Percentiles rank a stretch among this genome's conserved stretches.
phyloP scores from a whole-genome alignment of 2,329 filamentous ascomycete genomes.

The Ceratocystiopsis brevicomis region DNA sequence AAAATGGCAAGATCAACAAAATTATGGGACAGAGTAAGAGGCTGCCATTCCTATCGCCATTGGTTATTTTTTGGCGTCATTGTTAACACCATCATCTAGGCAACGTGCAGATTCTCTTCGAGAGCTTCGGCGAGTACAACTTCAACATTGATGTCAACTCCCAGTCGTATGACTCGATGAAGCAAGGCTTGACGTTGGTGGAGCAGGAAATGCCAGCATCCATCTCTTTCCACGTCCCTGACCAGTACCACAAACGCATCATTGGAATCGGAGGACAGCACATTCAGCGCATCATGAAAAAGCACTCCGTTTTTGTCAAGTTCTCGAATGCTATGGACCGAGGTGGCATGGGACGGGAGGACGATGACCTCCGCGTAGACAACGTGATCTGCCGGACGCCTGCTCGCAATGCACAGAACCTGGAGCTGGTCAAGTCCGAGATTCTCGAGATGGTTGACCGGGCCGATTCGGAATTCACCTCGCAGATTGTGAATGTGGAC shows the following conservation, averaged over 20 bases:
- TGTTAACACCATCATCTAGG: conserved; percentile 20
- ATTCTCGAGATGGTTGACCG: conserved; percentile 99
- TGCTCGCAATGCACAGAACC: conserved; percentile 86
- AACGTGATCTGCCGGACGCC: conserved; percentile 98
- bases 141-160: conserved; percentile 98
- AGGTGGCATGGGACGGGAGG: conserved; percentile 76
- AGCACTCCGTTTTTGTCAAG: conserved; percentile 98
- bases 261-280: conserved; percentile 97
- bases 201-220: conserved; percentile 99
- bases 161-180: conserved; percentile 80
- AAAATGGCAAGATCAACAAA: conserved; percentile 99
- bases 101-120: conserved; percentile 97
- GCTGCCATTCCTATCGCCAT: neutral
- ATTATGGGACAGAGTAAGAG: conserved; percentile 87
- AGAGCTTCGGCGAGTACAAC: conserved; percentile 98
- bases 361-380: conserved; percentile 96
- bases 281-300: conserved; percentile 99
- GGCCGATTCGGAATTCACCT: conserved; percentile 90
- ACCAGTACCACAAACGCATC: conserved; percentile 98
- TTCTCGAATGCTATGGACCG: conserved; percentile 99
- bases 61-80: conserved; percentile 1
- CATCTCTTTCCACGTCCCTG: conserved; percentile 96
- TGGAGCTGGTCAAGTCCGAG: conserved; percentile 95
- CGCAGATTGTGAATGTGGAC: conserved; percentile 82
- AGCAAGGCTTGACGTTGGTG: conserved; percentile 76